Percentiles rank a stretch among this genome's conserved stretches.
Conservation (phyloP, 1,284 basidiomycete species). For the Xerocomus amazonicus region DNA sequence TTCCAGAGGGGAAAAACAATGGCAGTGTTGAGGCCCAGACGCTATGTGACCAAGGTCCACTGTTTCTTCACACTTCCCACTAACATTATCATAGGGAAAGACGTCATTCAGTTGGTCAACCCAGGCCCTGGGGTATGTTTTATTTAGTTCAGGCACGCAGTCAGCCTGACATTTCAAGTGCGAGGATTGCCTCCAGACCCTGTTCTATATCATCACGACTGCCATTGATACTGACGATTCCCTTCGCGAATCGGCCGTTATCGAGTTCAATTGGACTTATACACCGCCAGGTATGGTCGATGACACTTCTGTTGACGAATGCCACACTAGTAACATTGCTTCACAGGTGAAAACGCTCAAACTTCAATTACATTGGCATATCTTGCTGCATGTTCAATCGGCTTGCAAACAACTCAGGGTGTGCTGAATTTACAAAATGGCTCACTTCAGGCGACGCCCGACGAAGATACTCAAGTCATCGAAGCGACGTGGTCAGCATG, state of each 20-base stretch:
- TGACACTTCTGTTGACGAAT: neutral
- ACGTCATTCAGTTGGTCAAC: neutral
- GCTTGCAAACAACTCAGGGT: neutral
- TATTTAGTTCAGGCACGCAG: neutral
- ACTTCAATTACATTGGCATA: neutral
- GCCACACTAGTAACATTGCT: neutral
- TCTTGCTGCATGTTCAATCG: neutral
- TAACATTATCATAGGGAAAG: neutral
- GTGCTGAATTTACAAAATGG: too few relatives aligned
- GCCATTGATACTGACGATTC: neutral
- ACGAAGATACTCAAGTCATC: neutral
- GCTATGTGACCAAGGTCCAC: neutral
- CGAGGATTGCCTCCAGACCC: neutral
- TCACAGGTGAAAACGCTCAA: neutral
- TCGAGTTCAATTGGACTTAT: neutral
- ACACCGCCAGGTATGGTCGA: neutral
- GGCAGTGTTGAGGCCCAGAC: neutral
- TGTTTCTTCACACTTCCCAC: neutral
- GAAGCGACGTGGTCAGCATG: neutral
- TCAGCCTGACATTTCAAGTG: neutral
- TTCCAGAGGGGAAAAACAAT: neutral
- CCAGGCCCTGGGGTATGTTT: neutral
- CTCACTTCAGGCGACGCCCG: too few relatives aligned
- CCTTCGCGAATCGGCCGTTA: neutral
- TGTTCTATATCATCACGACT: neutral